A percentile compares a stretch with the other conserved stretches of the same genome.
Evolutionary conservation across 306 rosid species (phyloP).

Genomic region (Acmispon strigosus): DNA sequence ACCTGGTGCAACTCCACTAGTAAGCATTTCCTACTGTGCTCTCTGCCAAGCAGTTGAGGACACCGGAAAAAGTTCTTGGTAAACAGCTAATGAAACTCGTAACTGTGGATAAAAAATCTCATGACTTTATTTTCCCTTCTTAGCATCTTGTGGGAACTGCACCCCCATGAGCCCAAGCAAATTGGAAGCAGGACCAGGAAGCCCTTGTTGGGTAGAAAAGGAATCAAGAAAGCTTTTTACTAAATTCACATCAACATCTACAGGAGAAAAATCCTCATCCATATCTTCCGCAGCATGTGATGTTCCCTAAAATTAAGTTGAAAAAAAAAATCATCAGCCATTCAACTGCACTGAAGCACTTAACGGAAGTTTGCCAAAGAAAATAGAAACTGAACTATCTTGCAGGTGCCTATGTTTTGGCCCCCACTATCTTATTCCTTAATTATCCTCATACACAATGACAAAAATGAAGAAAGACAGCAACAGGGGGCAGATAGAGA

Average conservation of each 20-base stretch:
- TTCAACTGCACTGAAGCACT: background rate
- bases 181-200: conserved; percentile 98
- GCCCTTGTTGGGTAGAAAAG: conserved; percentile 92
- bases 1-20: background rate
- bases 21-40: background rate
- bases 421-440: background rate
- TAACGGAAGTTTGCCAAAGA: background rate
- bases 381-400: conserved; percentile 15
- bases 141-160: conserved; percentile 62
- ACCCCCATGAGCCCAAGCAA: conserved; percentile 92
- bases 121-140: conserved; percentile 47
- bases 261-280: conserved; percentile 82
- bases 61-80: background rate
- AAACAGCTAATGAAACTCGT: background rate
- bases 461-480: background rate
- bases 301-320: conserved; percentile 49
- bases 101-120: background rate
- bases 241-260: conserved; percentile 89
- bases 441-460: background rate
- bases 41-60: conserved; percentile 1
- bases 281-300: conserved; percentile 45
- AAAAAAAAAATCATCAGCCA: background rate
- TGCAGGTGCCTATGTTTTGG: background rate
- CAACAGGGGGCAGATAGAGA: background rate
- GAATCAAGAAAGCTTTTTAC: conserved; percentile 91